A percentile compares a stretch with the other conserved stretches of the same genome.
These are phyloP conservation scores for Pyrenochaeta sp. DNA, from an alignment of 2,329 filamentous ascomycete species.

Conservation along the genomic window DNA sequence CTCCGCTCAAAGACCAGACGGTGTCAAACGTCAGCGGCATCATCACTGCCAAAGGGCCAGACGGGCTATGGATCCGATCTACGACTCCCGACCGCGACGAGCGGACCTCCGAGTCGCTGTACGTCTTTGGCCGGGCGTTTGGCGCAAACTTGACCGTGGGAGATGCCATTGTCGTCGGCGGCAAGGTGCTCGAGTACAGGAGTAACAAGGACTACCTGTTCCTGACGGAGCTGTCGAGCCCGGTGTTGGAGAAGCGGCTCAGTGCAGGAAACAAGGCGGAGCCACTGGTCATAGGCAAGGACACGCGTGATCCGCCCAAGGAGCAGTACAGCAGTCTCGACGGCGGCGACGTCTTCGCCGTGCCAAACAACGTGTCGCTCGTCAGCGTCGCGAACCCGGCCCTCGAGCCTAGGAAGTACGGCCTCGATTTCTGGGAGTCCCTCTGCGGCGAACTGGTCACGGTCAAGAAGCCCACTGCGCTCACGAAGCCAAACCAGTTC, in stretches of 20 bases:
- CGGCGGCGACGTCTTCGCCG: constrained; percentile 68
- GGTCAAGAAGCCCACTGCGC: constrained; percentile 62
- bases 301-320: constrained; percentile 65
- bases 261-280: constrained; percentile 63
- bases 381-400: constrained; percentile 67
- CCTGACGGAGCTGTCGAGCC: constrained; percentile 68
- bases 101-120: constrained; percentile 70
- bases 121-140: constrained; percentile 65
- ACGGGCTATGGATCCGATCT: constrained; percentile 71
- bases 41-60: constrained; percentile 68
- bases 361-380: constrained; percentile 68
- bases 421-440: constrained; percentile 78
- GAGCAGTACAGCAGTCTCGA: constrained; percentile 69
- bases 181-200: constrained; percentile 67
- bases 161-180: constrained; percentile 68
- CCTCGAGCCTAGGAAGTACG: constrained; percentile 67
- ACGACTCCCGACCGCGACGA: constrained; percentile 63
- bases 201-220: constrained; percentile 65
- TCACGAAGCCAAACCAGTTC: constrained; percentile 68
- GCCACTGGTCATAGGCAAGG: constrained; percentile 67
- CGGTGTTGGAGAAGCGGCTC: constrained; percentile 61
- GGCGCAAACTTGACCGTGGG: constrained; percentile 65
- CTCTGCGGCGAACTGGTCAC: constrained; percentile 72
- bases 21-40: constrained; percentile 69
- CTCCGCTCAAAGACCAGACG: constrained; percentile 63